A percentile compares a stretch with the other conserved stretches of the same genome.
phyloP scores from a whole-genome alignment of 2,329 filamentous ascomycete genomes.

The Xylaria hypoxylon region DNA sequence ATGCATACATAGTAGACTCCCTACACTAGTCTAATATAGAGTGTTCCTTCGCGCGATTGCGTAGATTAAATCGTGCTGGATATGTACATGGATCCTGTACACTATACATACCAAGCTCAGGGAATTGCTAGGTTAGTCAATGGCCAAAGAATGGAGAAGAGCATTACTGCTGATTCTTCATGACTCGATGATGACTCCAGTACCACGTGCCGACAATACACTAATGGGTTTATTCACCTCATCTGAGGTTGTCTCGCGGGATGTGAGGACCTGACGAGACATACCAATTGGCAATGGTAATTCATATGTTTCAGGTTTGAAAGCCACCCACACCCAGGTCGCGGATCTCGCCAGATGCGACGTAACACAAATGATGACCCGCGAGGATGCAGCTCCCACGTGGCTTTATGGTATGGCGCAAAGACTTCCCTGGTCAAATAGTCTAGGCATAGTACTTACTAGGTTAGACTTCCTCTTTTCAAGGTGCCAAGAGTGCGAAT shows the following conservation, averaged over 20 bases:
- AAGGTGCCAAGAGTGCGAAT: conserved; percentile 5
- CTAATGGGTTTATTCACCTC: neutral
- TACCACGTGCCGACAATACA: conserved; percentile 18
- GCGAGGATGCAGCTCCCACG: conserved; percentile 31
- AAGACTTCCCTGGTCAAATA: neutral
- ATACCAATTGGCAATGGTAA: neutral
- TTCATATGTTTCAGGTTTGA: neutral
- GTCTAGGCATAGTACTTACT: conserved; percentile 5
- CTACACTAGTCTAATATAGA: conserved; percentile 5
- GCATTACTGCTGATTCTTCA: neutral
- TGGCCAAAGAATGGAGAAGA: conserved; percentile 11
- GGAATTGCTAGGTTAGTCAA: conserved; percentile 11
- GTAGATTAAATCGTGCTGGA: conserved; percentile 13
- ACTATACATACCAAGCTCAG: neutral
- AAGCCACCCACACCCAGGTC: conserved; percentile 1
- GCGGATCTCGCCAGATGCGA: conserved; percentile 14
- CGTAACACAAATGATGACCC: conserved; percentile 4
- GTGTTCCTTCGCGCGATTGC: conserved; percentile 25
- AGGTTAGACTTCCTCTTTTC: conserved; percentile 6
- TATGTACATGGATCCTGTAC: conserved; percentile 8
- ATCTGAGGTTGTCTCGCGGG: neutral
- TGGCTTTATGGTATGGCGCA: conserved; percentile 15
- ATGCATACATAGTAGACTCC: conserved; percentile 3
- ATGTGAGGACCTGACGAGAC: neutral
- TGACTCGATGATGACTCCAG: conserved; percentile 22